Evolutionary conservation across 345 rosid genomes (phyloP), one percentile per base, ranked within the genome.

Genomic region (Salix exigua): DNA sequence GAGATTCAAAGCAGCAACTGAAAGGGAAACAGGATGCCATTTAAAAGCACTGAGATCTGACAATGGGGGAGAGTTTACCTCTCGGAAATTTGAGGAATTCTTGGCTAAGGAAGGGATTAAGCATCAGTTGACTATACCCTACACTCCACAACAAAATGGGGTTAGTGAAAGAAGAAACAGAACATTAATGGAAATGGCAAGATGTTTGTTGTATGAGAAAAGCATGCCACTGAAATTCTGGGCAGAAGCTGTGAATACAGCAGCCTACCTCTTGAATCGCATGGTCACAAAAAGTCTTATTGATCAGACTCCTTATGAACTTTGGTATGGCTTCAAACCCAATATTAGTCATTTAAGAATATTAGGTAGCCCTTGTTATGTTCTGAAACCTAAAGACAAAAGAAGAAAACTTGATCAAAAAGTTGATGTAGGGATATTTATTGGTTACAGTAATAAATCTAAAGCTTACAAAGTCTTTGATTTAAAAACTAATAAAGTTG

Each of bases 341-440:
- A 51, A 0, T 2, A 17, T 51, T 51, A 1, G 2, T 51, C 60
- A 51, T 51, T 51, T 51, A 2, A 51, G 7, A 51, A 2, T 51
- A 1, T 51, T 19, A 0, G 11, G 10, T 0, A 51, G 0, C 23
- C 23, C 4, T 19, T 51, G 0, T 0, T 19, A 51, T 51, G 4
- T 51, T 2, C 2, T 51, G 4, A 6, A 51, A 51, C 60, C 1
- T 51, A 0, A 7, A 19, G 0, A 1, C 1, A 7, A 0, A 17
- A 6, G 23, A 2, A 40, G 44, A 40, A 40, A 40, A 40, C 44
- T 40, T 40, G 44, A 9, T 40, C 44, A 40, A 1, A 17, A 51
- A 0, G 3, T 0, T 51, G 11, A 51, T 7, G 1, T 19, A 0
- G 3, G 8, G 2, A 51, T 51, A 0, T 2, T 51, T 19, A 19